phyloP scores from a whole-genome alignment of 139 green algal species.

The Pycnococcus provasolii region DNA sequence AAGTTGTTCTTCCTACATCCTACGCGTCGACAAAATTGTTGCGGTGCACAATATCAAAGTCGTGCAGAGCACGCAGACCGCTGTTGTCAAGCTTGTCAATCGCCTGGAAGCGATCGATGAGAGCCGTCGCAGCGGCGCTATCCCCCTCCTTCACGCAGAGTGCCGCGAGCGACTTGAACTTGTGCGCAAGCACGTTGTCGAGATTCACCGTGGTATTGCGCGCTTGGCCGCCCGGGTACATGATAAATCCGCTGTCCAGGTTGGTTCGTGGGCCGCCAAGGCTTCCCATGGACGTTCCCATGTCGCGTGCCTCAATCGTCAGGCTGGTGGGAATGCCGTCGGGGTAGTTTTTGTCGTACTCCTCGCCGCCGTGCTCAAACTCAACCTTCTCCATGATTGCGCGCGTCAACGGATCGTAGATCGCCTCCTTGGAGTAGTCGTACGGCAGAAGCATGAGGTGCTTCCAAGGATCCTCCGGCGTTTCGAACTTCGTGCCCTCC shows the following conservation, averaged over 20 bases:
- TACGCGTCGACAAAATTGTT: no score
- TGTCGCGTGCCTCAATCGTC: background rate
- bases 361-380: slow-evolving; percentile 1
- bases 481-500: background rate
- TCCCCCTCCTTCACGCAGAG: no score
- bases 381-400: slow-evolving; percentile 12
- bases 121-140: slow-evolving; percentile 20
- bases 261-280: no score
- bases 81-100: no score
- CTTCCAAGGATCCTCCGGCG: background rate
- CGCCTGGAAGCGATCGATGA: no score
- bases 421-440: slow-evolving; percentile 3
- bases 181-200: slow-evolving; percentile 10
- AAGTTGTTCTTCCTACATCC: no score
- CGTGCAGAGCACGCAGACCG: no score
- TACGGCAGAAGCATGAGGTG: slow-evolving; percentile 2
- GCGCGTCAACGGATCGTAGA: slow-evolving; percentile 5
- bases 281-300: no score
- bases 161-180: slow-evolving; percentile 1
- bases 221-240: slow-evolving; percentile 11
- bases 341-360: slow-evolving; percentile 19
- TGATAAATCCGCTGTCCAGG: background rate
- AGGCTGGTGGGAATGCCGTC: slow-evolving; percentile 13
- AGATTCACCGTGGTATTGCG: background rate
- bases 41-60: no score